Base-by-base conservation (phyloP, 768 basidiomycete genomes). In the Cyclocybe aegerita region DNA sequence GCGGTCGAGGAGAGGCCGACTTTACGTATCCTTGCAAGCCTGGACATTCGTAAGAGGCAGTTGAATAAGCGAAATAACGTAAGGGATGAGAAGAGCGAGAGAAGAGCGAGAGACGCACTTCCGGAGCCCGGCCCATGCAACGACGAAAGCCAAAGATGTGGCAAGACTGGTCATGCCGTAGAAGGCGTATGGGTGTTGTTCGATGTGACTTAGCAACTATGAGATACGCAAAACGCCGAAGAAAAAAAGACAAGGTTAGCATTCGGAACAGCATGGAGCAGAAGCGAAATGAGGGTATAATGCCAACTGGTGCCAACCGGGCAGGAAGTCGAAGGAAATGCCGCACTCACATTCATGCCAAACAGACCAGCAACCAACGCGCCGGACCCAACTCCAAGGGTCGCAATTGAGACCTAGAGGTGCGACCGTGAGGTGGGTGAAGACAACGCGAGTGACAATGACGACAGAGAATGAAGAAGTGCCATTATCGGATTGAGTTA, bases 341-440 rank as follows among this genome's bases (percentile, higher is more conserved):
- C 36, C 17, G 43, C 7, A 72, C 90, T 62, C 63, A 95, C 93
- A 67, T 97, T 98, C 95, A 98, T 98, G 11, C 95, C 95, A 59
- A 98, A 96, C 3, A 97, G 63, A 4, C 95, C 94, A 41, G 93
- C 93, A 6, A 96, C 72, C 33, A 98, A 75, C 11, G 95, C 93
- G 2, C 95, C 94, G 29, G 85, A 80, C 9, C 95, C 95, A 50
- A 98, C 79, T 0, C 96, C 96, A 72, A 98, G 83, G 0, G 96
- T 98, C 33, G 83, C 82, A 51, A 98, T 98, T n/a, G 93, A 95
- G 9, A 97, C 84, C 87, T 90, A 48, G 52, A 38, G 23, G 23
- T 5, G 3, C 23, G 5, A 23, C 23, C 23, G 23, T 23, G 23
- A 5, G 3, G 23, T 23, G 23, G 23, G 5, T 23, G 23, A 23